Percentiles rank a stretch among this genome's conserved stretches.
Evolutionary conservation across 768 basidiomycete species (phyloP).

Genomic region (Serendipita sp.): DNA sequence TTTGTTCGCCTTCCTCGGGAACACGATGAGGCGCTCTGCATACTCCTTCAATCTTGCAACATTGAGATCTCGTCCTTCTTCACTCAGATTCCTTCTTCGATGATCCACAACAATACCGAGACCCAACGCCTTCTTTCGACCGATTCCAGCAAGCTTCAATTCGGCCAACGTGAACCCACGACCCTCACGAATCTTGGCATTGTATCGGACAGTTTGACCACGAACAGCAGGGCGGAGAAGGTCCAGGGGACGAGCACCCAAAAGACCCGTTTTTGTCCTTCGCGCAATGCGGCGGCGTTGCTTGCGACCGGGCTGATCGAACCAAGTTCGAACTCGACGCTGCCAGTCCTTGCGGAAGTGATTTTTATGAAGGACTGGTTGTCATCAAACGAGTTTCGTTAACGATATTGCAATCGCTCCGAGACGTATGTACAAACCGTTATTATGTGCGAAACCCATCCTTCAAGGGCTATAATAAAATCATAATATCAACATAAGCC

Average conservation of each 20-base stretch:
- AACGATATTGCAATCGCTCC: neutral
- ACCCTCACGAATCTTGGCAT: conserved; percentile 91
- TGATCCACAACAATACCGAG: conserved; percentile 95
- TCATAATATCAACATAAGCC: neutral
- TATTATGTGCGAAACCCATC: conserved; percentile 72
- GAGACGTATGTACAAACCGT: conserved; percentile 33
- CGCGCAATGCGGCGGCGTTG: conserved; percentile 87
- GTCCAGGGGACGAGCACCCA: conserved; percentile 82
- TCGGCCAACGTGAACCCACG: conserved; percentile 92
- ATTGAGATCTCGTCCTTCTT: conserved; percentile 92
- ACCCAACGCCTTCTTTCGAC: conserved; percentile 81
- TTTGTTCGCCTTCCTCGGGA: conserved; percentile 91
- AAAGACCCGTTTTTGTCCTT: conserved; percentile 74
- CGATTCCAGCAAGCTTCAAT: conserved; percentile 90
- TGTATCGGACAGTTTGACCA: conserved; percentile 93
- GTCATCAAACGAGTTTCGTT: neutral
- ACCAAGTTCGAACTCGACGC: conserved; percentile 90
- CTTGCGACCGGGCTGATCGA: conserved; percentile 97
- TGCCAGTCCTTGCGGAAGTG: conserved; percentile 99
- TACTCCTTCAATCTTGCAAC: conserved; percentile 88
- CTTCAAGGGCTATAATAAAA: conserved; percentile 20
- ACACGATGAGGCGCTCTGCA: conserved; percentile 85
- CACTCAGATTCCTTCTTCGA: conserved; percentile 88
- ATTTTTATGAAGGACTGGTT: conserved; percentile 66
- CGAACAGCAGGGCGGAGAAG: conserved; percentile 95